A percentile compares a stretch with the other conserved stretches of the same genome.
Conservation (phyloP, 371 early-diverging fungal genomes). For the Apophysomyces trapeziformis region DNA sequence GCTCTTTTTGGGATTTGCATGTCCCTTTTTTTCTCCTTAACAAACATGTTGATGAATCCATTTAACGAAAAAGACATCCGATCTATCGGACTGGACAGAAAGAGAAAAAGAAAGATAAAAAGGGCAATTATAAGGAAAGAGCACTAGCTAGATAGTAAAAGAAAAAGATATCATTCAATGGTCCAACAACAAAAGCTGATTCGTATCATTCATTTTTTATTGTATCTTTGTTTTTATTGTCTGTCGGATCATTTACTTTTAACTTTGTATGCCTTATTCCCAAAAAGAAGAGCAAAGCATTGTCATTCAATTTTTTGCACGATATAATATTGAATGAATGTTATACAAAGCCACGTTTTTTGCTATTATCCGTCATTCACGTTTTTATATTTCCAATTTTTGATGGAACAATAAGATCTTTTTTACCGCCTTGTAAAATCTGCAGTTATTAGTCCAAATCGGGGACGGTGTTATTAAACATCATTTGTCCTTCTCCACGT, state of each 20-base stretch:
- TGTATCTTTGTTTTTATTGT: not conserved
- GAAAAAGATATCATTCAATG: no score
- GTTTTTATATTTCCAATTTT: conserved; percentile 3
- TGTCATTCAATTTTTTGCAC: not conserved
- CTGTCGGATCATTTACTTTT: no score
- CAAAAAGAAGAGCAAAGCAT: not conserved
- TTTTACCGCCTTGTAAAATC: not conserved
- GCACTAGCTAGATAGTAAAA: no score
- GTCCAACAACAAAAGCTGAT: no score
- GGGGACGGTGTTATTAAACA: conserved; percentile 9
- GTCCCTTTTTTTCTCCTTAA: not conserved
- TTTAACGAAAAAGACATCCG: no score
- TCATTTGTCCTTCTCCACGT: conserved; percentile 8
- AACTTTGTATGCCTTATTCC: no score
- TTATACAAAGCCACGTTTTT: conserved; percentile 11
- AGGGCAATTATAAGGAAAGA: no score
- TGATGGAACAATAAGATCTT: conserved; percentile 7
- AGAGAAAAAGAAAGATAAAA: no score
- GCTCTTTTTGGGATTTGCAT: not conserved
- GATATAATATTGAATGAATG: not conserved
- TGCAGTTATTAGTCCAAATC: conserved; percentile 5
- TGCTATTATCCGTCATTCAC: not conserved
- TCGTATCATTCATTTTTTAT: not conserved
- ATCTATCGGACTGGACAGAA: no score
- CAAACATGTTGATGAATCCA: no score